A percentile compares a stretch with the other conserved stretches of the same genome.
Evolutionary conservation across 768 basidiomycete species (phyloP).

Genomic region (Boletus pseudopeckii): DNA sequence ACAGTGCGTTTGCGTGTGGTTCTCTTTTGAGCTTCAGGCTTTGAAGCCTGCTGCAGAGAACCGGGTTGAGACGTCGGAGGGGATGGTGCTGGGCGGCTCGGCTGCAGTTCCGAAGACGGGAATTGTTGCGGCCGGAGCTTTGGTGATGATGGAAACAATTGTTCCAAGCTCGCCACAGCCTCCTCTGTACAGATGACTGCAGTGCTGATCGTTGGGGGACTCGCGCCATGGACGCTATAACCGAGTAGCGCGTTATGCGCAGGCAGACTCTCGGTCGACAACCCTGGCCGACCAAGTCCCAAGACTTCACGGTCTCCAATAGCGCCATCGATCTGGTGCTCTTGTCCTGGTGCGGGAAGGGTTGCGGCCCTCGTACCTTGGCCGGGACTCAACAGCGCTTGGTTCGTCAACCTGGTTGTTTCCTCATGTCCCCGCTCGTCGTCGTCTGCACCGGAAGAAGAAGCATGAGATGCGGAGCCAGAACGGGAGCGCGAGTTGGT

Average conservation of each 20-base stretch:
- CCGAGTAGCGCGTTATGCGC: slow-evolving; percentile 4
- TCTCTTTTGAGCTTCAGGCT: slow-evolving; percentile 45
- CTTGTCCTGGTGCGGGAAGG: slow-evolving; percentile 25
- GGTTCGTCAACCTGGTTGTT: slow-evolving; percentile 17
- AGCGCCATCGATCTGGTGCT: background rate
- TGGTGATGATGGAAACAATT: slow-evolving; percentile 4
- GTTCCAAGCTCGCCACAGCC: background rate
- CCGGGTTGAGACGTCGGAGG: slow-evolving; percentile 17
- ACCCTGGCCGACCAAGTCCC: slow-evolving; percentile 69
- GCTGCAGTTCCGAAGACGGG: slow-evolving; percentile 16
- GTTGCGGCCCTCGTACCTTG: slow-evolving; percentile 31
- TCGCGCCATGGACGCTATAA: background rate
- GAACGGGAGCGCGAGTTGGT: slow-evolving; percentile 19
- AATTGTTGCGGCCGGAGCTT: slow-evolving; percentile 4
- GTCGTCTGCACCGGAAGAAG: slow-evolving; percentile 20
- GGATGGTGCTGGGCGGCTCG: slow-evolving; percentile 27
- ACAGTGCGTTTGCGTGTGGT: slow-evolving; percentile 18
- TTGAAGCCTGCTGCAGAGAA: slow-evolving; percentile 25
- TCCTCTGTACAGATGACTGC: background rate
- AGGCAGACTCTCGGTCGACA: slow-evolving; percentile 70
- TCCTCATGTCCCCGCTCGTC: slow-evolving; percentile 25
- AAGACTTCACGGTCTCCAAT: slow-evolving; percentile 25
- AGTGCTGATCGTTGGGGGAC: slow-evolving; percentile 4
- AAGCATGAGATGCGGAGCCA: slow-evolving; percentile 13
- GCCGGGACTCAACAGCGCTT: slow-evolving; percentile 21